phyloP scores from a whole-genome alignment of 108 stramenopile genomes.

The Nitzschia sp. region DNA sequence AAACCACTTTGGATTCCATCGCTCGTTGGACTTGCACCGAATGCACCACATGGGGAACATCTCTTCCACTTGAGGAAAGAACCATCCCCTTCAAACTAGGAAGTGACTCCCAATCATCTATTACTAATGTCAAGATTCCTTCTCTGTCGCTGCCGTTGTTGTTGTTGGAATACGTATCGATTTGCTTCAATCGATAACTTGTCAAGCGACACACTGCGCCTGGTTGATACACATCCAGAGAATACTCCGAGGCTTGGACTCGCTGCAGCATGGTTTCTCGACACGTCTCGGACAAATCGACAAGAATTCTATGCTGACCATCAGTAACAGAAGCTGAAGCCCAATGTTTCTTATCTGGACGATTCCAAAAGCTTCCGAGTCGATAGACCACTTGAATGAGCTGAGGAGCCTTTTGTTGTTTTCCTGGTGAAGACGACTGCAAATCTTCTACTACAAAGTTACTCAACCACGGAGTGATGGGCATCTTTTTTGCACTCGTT shows the following conservation, averaged over 20 bases:
- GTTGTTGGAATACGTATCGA: background rate
- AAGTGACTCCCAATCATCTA: background rate
- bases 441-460: slow-evolving; percentile 12
- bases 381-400: slow-evolving; percentile 5
- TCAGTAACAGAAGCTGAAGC: slow-evolving; percentile 21
- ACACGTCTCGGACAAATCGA: slow-evolving; percentile 1
- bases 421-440: background rate
- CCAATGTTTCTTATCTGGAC: background rate
- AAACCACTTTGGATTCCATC: slow-evolving; percentile 5
- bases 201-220: background rate
- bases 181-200: background rate
- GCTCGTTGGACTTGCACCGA: background rate
- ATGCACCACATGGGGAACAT: background rate
- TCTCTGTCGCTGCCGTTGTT: no score
- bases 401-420: background rate
- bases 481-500: no score
- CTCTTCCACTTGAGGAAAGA: background rate
- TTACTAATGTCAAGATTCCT: background rate
- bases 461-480: slow-evolving; percentile 15
- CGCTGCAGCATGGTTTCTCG: slow-evolving; percentile 14
- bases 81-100: slow-evolving; percentile 6
- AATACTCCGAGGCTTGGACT: background rate
- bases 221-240: background rate
- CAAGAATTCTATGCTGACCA: slow-evolving; percentile 8
- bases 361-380: slow-evolving; percentile 13